Evolutionary conservation across 768 basidiomycete species (phyloP).

Genomic region (Panaeolus cyanescens): DNA sequence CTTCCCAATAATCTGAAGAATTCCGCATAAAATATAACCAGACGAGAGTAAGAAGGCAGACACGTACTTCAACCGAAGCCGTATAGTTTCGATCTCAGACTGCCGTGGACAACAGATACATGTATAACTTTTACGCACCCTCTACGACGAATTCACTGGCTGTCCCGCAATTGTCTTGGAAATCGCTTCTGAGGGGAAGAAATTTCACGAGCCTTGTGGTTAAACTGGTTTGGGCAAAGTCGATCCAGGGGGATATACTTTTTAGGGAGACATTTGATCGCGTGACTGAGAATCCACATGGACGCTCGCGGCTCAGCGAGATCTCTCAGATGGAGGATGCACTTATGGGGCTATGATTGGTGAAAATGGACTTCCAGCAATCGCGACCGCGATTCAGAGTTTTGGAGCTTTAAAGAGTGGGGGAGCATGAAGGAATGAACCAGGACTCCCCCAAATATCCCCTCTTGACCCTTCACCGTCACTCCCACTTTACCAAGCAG

Average conservation of each 20-base stretch:
- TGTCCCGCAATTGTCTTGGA: neutral
- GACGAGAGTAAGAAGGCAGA: too few species aligned
- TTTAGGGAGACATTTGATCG: neutral
- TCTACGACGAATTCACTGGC: neutral
- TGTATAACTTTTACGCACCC: neutral
- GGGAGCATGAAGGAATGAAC: neutral
- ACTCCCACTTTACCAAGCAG: neutral
- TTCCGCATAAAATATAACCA: too few species aligned
- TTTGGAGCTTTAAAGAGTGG: neutral
- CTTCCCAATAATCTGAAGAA: too few species aligned
- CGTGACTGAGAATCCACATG: neutral
- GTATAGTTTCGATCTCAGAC: too few species aligned
- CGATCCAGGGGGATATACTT: neutral
- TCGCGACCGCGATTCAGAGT: too few species aligned
- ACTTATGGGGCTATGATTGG: neutral
- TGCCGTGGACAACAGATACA: too few species aligned
- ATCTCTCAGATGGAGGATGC: neutral
- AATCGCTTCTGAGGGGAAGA: neutral
- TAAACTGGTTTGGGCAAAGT: neutral
- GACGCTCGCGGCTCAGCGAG: neutral
- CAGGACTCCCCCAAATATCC: neutral
- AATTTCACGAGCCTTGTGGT: constrained; percentile 1
- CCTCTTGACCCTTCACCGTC: neutral
- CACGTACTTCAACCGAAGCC: too few species aligned
- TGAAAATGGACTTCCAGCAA: neutral